Evolutionary conservation across 768 basidiomycete genomes (phyloP).

Genomic region (Mycena metata): DNA sequence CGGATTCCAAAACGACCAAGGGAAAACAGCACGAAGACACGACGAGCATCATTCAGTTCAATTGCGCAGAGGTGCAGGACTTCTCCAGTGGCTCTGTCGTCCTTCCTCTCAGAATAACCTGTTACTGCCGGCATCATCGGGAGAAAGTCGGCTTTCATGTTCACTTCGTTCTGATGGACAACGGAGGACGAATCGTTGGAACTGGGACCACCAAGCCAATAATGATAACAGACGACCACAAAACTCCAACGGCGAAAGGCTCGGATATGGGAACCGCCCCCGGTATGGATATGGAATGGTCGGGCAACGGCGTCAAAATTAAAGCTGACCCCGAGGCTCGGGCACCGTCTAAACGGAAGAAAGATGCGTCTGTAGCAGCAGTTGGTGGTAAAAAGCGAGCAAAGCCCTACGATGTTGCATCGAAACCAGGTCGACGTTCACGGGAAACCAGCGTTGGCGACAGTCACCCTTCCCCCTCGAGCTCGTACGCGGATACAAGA

Average conservation of each 20-base stretch:
- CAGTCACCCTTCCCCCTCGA: constrained; percentile 45
- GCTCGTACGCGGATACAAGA: constrained; percentile 33
- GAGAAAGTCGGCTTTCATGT: constrained; percentile 97
- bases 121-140: constrained; percentile 98
- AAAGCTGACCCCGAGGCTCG: constrained; percentile 48
- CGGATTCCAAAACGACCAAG: constrained; percentile 54
- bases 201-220: constrained; percentile 88
- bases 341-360: constrained; percentile 57
- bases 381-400: constrained; percentile 66
- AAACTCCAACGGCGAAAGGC: constrained; percentile 60
- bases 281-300: constrained; percentile 65
- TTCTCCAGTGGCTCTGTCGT: constrained; percentile 89
- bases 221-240: constrained; percentile 99
- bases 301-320: constrained; percentile 46
- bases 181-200: constrained; percentile 84
- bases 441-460: constrained; percentile 66
- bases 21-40: constrained; percentile 72
- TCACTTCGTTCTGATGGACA: constrained; percentile 87
- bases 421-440: constrained; percentile 59
- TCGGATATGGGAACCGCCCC: constrained; percentile 50
- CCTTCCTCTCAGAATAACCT: constrained; percentile 95
- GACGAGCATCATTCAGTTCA: constrained; percentile 94
- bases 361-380: constrained; percentile 49
- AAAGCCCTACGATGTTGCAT: constrained; percentile 76
- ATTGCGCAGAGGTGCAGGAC: constrained; percentile 90